Conservation (phyloP, 495 filamentous ascomycete species). For the Hypoxylon perforatum region DNA sequence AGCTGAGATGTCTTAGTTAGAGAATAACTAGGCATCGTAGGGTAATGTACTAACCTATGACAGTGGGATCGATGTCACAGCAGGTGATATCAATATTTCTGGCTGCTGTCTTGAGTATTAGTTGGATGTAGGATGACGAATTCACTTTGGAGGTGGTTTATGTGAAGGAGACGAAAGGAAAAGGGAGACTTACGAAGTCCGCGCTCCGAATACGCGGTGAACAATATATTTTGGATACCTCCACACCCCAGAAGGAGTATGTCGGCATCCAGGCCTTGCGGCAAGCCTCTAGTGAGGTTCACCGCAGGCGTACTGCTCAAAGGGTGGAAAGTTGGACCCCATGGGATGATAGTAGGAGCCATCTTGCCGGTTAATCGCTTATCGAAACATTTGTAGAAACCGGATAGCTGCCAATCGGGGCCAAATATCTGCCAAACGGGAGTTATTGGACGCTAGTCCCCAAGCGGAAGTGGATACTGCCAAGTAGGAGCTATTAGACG, state of each 20-base stretch:
- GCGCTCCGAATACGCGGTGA: slow-evolving; percentile 41
- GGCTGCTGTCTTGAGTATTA: slow-evolving; percentile 18
- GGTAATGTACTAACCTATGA: slow-evolving; percentile 38
- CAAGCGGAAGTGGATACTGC: no score
- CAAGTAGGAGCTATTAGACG: no score
- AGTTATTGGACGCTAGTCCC: no score
- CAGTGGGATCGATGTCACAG: slow-evolving; percentile 39
- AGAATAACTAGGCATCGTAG: neutral
- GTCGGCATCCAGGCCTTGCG: slow-evolving; percentile 39
- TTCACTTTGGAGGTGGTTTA: no score
- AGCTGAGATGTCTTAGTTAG: slow-evolving; percentile 33
- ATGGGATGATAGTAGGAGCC: slow-evolving; percentile 15
- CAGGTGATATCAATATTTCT: slow-evolving; percentile 47
- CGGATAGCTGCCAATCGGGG: no score
- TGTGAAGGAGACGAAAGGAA: neutral
- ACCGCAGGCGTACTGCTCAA: slow-evolving; percentile 46
- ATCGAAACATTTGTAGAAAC: no score
- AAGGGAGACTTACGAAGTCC: slow-evolving; percentile 29
- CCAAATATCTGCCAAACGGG: no score
- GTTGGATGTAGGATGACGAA: neutral
- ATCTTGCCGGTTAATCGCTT: slow-evolving; percentile 20
- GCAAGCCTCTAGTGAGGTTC: slow-evolving; percentile 42
- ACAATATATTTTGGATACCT: slow-evolving; percentile 47
- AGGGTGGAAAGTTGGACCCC: slow-evolving; percentile 34
- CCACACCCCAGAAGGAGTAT: slow-evolving; percentile 51